These are phyloP conservation scores for Wallacemonas collosoma DNA, from an alignment of 208 protist genomes.

Conservation along the genomic window DNA sequence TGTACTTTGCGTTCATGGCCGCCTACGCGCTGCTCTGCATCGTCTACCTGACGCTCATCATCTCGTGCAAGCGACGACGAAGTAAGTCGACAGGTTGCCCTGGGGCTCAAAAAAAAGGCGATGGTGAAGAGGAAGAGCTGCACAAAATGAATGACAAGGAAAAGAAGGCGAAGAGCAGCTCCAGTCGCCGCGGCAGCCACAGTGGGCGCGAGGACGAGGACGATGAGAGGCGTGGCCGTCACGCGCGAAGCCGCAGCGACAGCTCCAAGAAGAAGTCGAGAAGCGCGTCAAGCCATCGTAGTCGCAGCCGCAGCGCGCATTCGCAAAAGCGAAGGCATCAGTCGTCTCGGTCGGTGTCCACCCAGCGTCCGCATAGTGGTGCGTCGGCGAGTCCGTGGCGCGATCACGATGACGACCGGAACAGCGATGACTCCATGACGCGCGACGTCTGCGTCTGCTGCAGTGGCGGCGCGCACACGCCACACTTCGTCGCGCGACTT, in stretches of 20 bases:
- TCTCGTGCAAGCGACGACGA: constrained; percentile 24
- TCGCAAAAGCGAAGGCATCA: no score
- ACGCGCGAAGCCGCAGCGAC: neutral
- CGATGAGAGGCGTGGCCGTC: neutral
- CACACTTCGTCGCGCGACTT: constrained; percentile 3
- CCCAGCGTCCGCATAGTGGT: no score
- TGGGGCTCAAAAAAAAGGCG: no score
- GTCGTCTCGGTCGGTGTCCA: no score
- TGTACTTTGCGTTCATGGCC: constrained; percentile 44
- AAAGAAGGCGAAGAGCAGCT: neutral
- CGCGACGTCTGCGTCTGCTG: neutral
- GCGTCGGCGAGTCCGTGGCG: neutral
- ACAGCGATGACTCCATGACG: neutral
- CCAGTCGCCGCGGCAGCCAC: neutral
- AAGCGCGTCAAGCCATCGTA: no score
- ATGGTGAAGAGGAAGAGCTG: no score
- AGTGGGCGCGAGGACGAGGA: neutral
- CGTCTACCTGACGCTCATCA: constrained; percentile 35
- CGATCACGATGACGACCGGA: constrained; percentile 2
- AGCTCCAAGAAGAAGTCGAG: no score
- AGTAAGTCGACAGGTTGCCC: no score
- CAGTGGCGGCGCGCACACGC: neutral
- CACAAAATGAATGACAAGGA: no score
- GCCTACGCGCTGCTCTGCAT: constrained; percentile 32
- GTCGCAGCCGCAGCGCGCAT: no score